phyloP scores from a whole-genome alignment of 345 rosid genomes.

The Nephelium lappaceum region DNA sequence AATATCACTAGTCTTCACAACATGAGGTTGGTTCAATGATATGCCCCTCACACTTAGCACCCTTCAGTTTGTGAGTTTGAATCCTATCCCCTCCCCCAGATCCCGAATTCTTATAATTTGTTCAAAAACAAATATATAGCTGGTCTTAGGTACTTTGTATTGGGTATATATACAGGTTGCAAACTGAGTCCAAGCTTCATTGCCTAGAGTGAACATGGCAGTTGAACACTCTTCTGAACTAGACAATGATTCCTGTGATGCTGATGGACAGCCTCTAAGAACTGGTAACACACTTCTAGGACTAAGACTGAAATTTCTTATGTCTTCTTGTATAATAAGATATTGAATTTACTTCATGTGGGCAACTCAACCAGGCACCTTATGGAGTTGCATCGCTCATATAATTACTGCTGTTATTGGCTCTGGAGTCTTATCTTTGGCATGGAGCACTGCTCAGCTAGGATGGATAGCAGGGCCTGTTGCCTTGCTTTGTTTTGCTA shows the following conservation, averaged over 20 bases:
- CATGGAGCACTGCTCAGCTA: conserved; percentile 66
- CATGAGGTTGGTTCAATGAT: no score
- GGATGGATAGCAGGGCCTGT: conserved; percentile 77
- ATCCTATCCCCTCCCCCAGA: no score
- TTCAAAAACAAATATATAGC: no score
- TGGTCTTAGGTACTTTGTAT: conserved; percentile 19
- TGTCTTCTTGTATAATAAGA: neutral
- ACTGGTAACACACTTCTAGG: conserved; percentile 38
- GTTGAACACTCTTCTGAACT: conserved; percentile 34
- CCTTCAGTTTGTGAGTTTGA: no score
- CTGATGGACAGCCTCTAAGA: conserved; percentile 45
- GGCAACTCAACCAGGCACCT: conserved; percentile 47
- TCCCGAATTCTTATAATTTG: no score
- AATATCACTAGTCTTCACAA: neutral
- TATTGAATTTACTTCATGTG: conserved; percentile 16
- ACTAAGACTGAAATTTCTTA: conserved; percentile 1
- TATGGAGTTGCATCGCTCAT: conserved; percentile 55
- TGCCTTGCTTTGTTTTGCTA: conserved; percentile 49
- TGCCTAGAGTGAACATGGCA: conserved; percentile 32
- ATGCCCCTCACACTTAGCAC: no score
- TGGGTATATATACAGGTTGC: conserved; percentile 16
- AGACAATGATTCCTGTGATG: conserved; percentile 27
- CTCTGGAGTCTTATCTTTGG: conserved; percentile 57
- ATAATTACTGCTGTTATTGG: conserved; percentile 58
- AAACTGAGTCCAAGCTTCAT: conserved; percentile 5